A percentile compares a stretch with the other conserved stretches of the same genome.
These are phyloP conservation scores for Postia placenta DNA, from an alignment of 768 basidiomycete genomes.

Conservation along the genomic window DNA sequence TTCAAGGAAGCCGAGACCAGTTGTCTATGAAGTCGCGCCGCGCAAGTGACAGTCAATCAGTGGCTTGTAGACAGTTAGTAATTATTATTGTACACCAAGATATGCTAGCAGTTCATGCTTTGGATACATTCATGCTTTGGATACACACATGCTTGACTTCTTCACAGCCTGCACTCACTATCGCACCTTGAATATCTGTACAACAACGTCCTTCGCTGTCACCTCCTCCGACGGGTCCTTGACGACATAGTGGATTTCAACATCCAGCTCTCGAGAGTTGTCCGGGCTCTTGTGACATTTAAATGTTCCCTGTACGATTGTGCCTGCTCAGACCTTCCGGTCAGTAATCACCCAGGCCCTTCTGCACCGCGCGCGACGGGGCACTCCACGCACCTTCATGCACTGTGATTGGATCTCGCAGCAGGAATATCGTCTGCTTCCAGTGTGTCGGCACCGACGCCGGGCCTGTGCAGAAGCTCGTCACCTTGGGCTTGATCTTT, in stretches of 20 bases:
- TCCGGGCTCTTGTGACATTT: constrained; percentile 70
- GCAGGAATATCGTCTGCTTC: constrained; percentile 91
- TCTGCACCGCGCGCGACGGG: neutral
- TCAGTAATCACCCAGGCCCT: neutral
- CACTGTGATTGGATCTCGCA: constrained; percentile 72
- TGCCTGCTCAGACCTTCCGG: constrained; percentile 40
- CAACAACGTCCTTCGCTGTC: constrained; percentile 39
- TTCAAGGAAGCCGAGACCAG: too few relatives aligned
- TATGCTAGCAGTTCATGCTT: too few relatives aligned
- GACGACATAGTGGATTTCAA: constrained; percentile 79
- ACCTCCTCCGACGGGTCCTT: constrained; percentile 30
- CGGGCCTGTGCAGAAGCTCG: constrained; percentile 90
- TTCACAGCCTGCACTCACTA: constrained; percentile 32
- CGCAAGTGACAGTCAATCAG: too few relatives aligned
- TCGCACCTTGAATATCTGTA: constrained; percentile 78
- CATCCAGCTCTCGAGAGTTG: constrained; percentile 85
- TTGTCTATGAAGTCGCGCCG: too few relatives aligned
- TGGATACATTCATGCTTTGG: too few relatives aligned
- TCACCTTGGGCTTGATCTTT: constrained; percentile 39
- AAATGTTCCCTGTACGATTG: constrained; percentile 74
- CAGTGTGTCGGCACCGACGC: constrained; percentile 87
- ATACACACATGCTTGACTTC: too few relatives aligned
- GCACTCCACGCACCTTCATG: constrained; percentile 68
- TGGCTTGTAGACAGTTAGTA: too few relatives aligned
- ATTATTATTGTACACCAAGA: too few relatives aligned